These are phyloP conservation scores for Chytriomyces sp. DNA, from an alignment of 192 early-diverging fungal genomes.

Conservation along the genomic window DNA sequence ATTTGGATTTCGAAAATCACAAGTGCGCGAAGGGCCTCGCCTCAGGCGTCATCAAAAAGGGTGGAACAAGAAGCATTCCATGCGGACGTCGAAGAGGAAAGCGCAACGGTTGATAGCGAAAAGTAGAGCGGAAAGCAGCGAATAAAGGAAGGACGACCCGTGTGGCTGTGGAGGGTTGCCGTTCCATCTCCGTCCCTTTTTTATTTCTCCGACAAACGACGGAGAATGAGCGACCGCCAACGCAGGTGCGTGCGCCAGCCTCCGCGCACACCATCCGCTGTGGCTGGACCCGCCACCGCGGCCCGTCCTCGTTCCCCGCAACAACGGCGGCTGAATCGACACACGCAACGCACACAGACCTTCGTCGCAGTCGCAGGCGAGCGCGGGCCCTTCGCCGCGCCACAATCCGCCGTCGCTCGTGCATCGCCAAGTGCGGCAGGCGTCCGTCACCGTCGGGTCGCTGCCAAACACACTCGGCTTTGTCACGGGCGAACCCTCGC, in stretches of 20 bases:
- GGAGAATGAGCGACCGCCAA: neutral
- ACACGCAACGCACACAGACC: neutral
- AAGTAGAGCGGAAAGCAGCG: neutral
- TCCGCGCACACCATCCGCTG: neutral
- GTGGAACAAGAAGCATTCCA: too few species aligned
- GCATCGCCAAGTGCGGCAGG: neutral
- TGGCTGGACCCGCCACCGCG: neutral
- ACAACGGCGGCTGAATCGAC: too few species aligned
- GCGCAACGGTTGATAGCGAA: too few species aligned
- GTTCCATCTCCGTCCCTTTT: neutral
- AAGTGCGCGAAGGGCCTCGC: too few species aligned
- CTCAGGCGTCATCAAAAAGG: too few species aligned
- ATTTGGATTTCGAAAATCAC: too few species aligned
- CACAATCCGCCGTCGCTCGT: neutral
- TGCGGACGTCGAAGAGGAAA: too few species aligned
- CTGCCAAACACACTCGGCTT: neutral
- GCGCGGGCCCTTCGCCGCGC: neutral
- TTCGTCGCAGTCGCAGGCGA: neutral
- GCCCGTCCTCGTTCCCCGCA: neutral
- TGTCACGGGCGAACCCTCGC: conserved; percentile 14
- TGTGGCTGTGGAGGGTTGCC: neutral
- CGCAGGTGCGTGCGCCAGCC: neutral
- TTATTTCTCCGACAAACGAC: neutral
- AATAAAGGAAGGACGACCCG: too few species aligned
- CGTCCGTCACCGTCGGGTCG: neutral